Conservation (phyloP, 2,329 filamentous ascomycete species). For the Pseudopithomyces chartarum region DNA sequence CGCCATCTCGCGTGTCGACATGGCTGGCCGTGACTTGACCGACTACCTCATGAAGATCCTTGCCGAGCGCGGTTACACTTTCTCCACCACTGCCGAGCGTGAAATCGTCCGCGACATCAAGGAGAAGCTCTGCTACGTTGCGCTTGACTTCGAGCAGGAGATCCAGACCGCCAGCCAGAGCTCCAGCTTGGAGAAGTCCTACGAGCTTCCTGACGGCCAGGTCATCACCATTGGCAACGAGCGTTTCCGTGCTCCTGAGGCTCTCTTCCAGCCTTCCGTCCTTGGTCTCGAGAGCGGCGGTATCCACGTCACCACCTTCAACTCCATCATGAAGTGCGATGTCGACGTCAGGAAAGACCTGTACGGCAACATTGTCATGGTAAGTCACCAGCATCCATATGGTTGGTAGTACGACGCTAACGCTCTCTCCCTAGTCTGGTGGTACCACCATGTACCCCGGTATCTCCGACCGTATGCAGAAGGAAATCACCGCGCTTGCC, state of each 20-base stretch:
- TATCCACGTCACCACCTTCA: constrained; percentile 99
- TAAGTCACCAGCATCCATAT: constrained; percentile 58
- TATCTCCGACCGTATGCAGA: constrained; percentile 99
- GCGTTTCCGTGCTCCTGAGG: constrained; percentile 99
- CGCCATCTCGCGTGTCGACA: constrained; percentile 99
- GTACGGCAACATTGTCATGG: constrained; percentile 99
- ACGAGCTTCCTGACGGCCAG: constrained; percentile 99
- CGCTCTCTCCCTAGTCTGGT: constrained; percentile 73
- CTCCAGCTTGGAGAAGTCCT: constrained; percentile 99
- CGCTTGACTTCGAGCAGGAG: constrained; percentile 99
- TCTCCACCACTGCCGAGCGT: constrained; percentile 99
- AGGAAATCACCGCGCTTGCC: constrained; percentile 99
- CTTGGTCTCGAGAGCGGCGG: constrained; percentile 97
- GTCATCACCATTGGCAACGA: constrained; percentile 99
- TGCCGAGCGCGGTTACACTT: constrained; percentile 98
- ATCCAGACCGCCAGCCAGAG: constrained; percentile 99
- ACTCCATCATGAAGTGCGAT: constrained; percentile 99
- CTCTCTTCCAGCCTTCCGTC: constrained; percentile 98
- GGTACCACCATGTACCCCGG: constrained; percentile 99
- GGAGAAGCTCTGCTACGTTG: constrained; percentile 99
- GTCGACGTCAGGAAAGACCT: constrained; percentile 99
- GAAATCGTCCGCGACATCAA: constrained; percentile 99
- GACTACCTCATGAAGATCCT: constrained; percentile 99
- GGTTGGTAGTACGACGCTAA: constrained; percentile 38
- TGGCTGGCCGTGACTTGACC: constrained; percentile 99